These are phyloP conservation scores for Odontarrhena argentea DNA, from an alignment of 345 rosid species.

Conservation along the genomic window DNA sequence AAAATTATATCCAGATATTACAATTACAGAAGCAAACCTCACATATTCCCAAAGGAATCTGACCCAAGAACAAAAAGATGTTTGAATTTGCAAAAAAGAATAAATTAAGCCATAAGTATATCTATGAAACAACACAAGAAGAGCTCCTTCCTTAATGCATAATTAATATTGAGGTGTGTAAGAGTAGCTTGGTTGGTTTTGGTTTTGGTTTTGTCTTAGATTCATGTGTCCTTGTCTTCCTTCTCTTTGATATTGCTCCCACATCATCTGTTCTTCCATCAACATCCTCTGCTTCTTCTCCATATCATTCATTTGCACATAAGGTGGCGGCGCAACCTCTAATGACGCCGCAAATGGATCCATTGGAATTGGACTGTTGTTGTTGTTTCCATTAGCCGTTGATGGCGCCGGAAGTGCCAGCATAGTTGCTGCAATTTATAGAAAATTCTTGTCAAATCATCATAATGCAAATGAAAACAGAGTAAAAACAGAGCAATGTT, in stretches of 20 bases:
- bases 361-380: slow-evolving; percentile 15
- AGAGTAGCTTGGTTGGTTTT: slow-evolving; percentile 32
- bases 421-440: slow-evolving; percentile 39
- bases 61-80: slow-evolving; percentile 4
- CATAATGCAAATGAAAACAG: slow-evolving; percentile 4
- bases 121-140: slow-evolving; percentile 30
- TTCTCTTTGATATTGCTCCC: slow-evolving; percentile 63
- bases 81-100: slow-evolving; percentile 6
- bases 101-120: slow-evolving; percentile 7
- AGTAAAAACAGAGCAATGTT: background rate
- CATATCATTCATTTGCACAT: slow-evolving; percentile 75
- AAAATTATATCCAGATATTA: slow-evolving; percentile 15
- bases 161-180: slow-evolving; percentile 34
- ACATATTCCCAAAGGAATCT: slow-evolving; percentile 12
- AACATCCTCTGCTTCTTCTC: slow-evolving; percentile 68
- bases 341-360: slow-evolving; percentile 75
- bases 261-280: slow-evolving; percentile 67
- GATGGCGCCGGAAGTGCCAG: slow-evolving; percentile 59
- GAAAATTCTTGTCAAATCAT: slow-evolving; percentile 16
- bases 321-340: slow-evolving; percentile 62
- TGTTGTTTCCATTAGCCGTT: slow-evolving; percentile 35
- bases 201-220: slow-evolving; percentile 36
- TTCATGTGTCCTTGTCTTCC: slow-evolving; percentile 61
- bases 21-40: slow-evolving; percentile 32
- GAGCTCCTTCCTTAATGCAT: slow-evolving; percentile 1